Evolutionary conservation across 345 rosid species (phyloP).

Genomic region (Leavenworthia alabamica): DNA sequence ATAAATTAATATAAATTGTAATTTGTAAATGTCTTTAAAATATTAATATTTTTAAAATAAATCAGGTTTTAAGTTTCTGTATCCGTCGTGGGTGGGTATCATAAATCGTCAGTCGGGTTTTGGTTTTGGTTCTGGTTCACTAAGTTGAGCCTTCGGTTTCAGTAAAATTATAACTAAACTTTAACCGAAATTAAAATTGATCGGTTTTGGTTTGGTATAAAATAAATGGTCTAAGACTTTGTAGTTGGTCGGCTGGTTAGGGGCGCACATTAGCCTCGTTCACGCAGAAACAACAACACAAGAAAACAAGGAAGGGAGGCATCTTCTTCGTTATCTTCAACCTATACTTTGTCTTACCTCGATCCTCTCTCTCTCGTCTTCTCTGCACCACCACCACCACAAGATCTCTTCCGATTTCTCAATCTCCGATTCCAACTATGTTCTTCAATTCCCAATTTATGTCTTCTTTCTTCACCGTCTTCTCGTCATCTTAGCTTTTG

Average conservation of each 20-base stretch:
- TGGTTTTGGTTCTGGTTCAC: too few species aligned
- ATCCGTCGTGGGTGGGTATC: too few species aligned
- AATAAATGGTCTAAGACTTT: not conserved
- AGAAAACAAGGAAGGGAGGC: not conserved
- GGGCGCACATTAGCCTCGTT: slow-evolving; percentile 6
- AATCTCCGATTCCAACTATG: not conserved
- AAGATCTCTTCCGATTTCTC: slow-evolving; percentile 5
- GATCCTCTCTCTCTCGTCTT: slow-evolving; percentile 26
- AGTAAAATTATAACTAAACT: not conserved
- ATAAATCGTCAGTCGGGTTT: too few species aligned
- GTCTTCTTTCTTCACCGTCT: not conserved
- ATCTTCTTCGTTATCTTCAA: slow-evolving; percentile 22
- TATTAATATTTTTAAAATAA: too few species aligned
- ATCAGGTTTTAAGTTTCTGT: too few species aligned
- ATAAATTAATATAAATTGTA: not conserved
- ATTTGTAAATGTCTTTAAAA: not conserved
- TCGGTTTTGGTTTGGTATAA: not conserved
- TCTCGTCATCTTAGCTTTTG: not conserved
- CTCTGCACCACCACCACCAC: not conserved
- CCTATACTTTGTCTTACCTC: slow-evolving; percentile 30
- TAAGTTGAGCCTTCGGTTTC: too few species aligned
- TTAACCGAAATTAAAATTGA: not conserved
- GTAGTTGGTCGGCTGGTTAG: not conserved
- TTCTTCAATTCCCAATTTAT: not conserved
- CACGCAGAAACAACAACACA: too few species aligned